phyloP scores from a whole-genome alignment of 1,284 basidiomycete species.

The Leccinum pallidistipes region DNA sequence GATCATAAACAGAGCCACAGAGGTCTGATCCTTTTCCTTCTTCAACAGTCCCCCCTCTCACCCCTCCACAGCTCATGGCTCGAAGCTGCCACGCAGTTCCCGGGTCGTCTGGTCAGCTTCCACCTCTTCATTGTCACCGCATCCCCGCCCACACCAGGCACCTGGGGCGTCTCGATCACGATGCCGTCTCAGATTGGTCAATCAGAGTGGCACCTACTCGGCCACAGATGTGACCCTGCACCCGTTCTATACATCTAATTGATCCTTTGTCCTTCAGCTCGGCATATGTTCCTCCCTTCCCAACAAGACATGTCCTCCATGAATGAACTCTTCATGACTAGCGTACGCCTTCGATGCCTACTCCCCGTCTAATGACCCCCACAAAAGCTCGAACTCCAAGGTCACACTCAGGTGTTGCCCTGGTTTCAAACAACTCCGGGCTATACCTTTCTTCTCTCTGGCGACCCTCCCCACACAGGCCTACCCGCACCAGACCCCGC shows the following conservation, averaged over 20 bases:
- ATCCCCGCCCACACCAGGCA: slow-evolving; percentile 42
- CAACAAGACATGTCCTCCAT: slow-evolving; percentile 46
- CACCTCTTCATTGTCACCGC: slow-evolving; percentile 60
- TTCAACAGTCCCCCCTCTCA: neutral
- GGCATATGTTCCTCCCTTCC: slow-evolving; percentile 54
- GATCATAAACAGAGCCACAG: slow-evolving; percentile 43
- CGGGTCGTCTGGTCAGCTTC: slow-evolving; percentile 40
- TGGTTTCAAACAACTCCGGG: slow-evolving; percentile 42
- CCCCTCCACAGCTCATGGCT: slow-evolving; percentile 27
- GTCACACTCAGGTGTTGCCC: slow-evolving; percentile 32
- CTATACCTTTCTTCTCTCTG: slow-evolving; percentile 39
- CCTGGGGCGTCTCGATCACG: slow-evolving; percentile 29
- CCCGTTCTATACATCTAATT: slow-evolving; percentile 11
- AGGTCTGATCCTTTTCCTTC: slow-evolving; percentile 37
- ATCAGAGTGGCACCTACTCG: slow-evolving; percentile 43
- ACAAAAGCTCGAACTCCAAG: slow-evolving; percentile 44
- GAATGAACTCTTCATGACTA: slow-evolving; percentile 51
- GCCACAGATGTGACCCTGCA: slow-evolving; percentile 36
- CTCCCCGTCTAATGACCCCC: slow-evolving; percentile 14
- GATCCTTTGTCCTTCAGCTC: slow-evolving; percentile 38
- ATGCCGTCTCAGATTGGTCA: slow-evolving; percentile 27
- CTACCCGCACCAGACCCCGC: neutral
- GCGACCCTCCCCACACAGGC: slow-evolving; percentile 15
- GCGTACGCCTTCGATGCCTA: slow-evolving; percentile 40
- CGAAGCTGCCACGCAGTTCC: slow-evolving; percentile 34